Base-by-base conservation (phyloP, 2,329 filamentous ascomycete genomes). In the Zymoseptoria passerinii region DNA sequence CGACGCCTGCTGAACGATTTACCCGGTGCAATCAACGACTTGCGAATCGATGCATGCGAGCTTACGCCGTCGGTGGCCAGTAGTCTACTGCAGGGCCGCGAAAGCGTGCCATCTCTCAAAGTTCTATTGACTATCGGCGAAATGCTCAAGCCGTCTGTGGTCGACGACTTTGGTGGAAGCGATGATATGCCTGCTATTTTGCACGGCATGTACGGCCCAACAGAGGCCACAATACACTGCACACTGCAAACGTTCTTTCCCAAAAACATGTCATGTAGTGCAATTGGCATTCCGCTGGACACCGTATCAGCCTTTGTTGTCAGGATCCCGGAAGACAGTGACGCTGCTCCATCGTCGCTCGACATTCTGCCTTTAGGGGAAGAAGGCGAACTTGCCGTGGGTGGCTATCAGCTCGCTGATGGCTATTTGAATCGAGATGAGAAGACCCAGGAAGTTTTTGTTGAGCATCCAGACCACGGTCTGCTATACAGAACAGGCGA, bases 121-220 rank as follows among this genome's bases (percentile, higher is more conserved):
- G 74, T 92, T 0, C 78, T 96, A 0, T 75, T 96, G 23, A 96
- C 91, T 0, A 96, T 96, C 65, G 92, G 92, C 5, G 92, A 96
- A 73, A 96, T 95, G 91, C 81, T 96, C 40, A 95, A 88, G 3
- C 78, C 81, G 49, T 81, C 83, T 8, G 86, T 96, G 1, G 80
- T 96, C 20, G 76, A 83, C 40, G 90, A 95, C 68, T 96, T 94
- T 77, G 90, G 90, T 5, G 83, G 83, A 2, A 75, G 77, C 8
- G 68, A 72, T 0, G 69, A 68, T 0, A 74, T 73, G 7, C 70
- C 76, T 1, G 86, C 88, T 64, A 85, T 95, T 50, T 78, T 96
- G 0, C 92, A 90, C 81, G 92, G 86, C 35, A 95, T 96, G 90
- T 96, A 96, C 69, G 92, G 92, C 0, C 92, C 92, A 1, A 96